Conservation (phyloP, 140 eudicot genomes). For the Oenanthe javanica region DNA sequence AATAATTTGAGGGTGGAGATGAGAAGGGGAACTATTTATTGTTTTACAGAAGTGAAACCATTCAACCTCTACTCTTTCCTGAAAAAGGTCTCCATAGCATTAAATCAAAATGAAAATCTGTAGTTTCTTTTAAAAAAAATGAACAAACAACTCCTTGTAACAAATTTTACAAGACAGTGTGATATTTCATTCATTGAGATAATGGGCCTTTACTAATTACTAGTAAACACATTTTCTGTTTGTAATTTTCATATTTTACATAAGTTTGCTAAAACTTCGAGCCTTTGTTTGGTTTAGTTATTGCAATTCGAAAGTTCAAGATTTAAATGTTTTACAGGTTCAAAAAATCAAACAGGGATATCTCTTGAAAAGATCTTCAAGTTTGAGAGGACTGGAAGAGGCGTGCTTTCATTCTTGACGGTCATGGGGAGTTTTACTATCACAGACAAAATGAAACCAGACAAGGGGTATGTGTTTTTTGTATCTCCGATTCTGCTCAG, state of each 20-base stretch:
- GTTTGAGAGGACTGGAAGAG: slow-evolving; percentile 32
- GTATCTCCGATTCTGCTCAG: neutral
- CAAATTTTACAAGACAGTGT: neutral
- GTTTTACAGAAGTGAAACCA: neutral
- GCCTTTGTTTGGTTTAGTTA: neutral
- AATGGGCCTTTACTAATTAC: neutral
- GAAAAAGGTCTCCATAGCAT: neutral
- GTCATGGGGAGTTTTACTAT: slow-evolving; percentile 39
- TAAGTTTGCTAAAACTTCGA: neutral
- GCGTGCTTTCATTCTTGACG: slow-evolving; percentile 86
- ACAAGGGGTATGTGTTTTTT: slow-evolving; percentile 41
- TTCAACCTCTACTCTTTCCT: neutral
- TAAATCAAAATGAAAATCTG: neutral
- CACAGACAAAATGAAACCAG: slow-evolving; percentile 38
- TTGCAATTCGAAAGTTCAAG: neutral
- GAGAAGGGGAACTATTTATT: neutral
- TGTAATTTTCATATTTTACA: neutral
- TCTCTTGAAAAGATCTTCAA: slow-evolving; percentile 83
- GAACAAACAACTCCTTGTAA: neutral
- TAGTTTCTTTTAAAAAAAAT: too few relatives aligned
- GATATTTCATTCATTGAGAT: neutral
- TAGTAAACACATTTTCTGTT: neutral
- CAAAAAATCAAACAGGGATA: slow-evolving; percentile 91
- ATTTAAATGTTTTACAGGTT: slow-evolving; percentile 36
- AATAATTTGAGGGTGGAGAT: neutral